A percentile compares a stretch with the other conserved stretches of the same genome.
These are phyloP conservation scores for Lactarius hengduanensis DNA, from an alignment of 768 basidiomycete genomes.

Conservation along the genomic window DNA sequence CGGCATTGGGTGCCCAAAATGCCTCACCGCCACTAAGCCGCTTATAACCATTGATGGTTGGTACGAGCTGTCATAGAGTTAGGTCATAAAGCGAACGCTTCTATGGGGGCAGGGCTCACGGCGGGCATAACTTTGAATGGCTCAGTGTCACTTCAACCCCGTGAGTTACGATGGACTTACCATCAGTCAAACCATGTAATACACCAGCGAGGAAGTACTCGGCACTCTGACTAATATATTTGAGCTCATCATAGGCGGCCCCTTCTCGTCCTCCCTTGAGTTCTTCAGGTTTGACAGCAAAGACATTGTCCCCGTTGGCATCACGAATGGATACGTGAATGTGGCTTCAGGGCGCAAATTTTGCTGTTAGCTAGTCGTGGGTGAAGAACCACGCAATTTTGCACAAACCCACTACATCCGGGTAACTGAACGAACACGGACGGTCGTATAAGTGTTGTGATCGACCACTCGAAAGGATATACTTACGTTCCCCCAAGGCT, in stretches of 20 bases:
- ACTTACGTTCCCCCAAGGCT: slow-evolving; percentile 85
- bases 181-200: slow-evolving; percentile 84
- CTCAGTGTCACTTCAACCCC: background rate
- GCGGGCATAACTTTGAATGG: slow-evolving; percentile 25
- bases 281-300: slow-evolving; percentile 67
- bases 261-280: slow-evolving; percentile 59
- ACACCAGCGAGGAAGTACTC: slow-evolving; percentile 97
- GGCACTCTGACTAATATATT: slow-evolving; percentile 74
- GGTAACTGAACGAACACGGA: slow-evolving; percentile 59
- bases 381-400: slow-evolving; percentile 1
- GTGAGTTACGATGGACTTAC: slow-evolving; percentile 43
- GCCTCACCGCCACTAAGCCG: slow-evolving; percentile 91
- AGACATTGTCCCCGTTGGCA: slow-evolving; percentile 67
- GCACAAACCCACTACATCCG: slow-evolving; percentile 84
- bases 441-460: background rate
- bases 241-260: slow-evolving; percentile 79
- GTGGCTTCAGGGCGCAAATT: slow-evolving; percentile 51
- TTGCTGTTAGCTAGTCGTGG: slow-evolving; percentile 8
- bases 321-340: slow-evolving; percentile 88
- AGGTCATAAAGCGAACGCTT: background rate
- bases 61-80: slow-evolving; percentile 55
- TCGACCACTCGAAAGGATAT: background rate
- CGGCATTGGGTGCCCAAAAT: slow-evolving; percentile 91
- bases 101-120: slow-evolving; percentile 10
- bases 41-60: slow-evolving; percentile 96